Base-by-base conservation (phyloP, 257 asterid species). In the Lithospermum erythrorhizon region DNA sequence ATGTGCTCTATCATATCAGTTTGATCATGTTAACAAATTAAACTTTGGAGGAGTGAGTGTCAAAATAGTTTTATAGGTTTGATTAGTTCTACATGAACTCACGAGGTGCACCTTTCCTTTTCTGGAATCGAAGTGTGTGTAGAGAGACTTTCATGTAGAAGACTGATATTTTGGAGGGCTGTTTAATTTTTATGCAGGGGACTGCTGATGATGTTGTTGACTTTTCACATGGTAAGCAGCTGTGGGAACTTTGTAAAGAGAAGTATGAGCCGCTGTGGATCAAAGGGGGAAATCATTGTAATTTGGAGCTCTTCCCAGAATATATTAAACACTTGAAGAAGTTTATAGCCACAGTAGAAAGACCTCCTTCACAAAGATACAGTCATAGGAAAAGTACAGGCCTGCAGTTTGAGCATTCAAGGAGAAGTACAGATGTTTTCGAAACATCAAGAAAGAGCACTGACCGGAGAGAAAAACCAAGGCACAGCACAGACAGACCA, bases 251-350 rank as follows among this genome's bases (percentile, higher is more conserved):
- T 58, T 86, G 96, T 58, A 89, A 82, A 59, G 86, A 82, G 66
- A 88, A 85, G 68, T 86, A 83, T n/a, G 96, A 88, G 27, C 96
- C 96, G 10, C 71, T 88, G 29, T 88, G 96, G 96, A 82, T 88
- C 25, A 78, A 85, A 72, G 95, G 96, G 59, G 96, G 96, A 17
- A 83, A 70, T 61, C 96, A 88, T 76, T 85, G 96, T 73, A 75
- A 88, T 71, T 74, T 88, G 35, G 96, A 88, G 63, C 85, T 81
- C 65, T 85, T 81, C 71, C 96, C 96, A 0, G 96, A 88, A 6
- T 88, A 85, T 75, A 82, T 86, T 51, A 74, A 77, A 61, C 95
- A 88, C 71, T 82, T 88, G 55, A 85, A 82, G 78, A 86, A 86
- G 68, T 88, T 88, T 47, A 77, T 88, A 18, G 77, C 88, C 22